Conservation (phyloP, 352 stramenopile species). For the Globisporangium lucens region DNA sequence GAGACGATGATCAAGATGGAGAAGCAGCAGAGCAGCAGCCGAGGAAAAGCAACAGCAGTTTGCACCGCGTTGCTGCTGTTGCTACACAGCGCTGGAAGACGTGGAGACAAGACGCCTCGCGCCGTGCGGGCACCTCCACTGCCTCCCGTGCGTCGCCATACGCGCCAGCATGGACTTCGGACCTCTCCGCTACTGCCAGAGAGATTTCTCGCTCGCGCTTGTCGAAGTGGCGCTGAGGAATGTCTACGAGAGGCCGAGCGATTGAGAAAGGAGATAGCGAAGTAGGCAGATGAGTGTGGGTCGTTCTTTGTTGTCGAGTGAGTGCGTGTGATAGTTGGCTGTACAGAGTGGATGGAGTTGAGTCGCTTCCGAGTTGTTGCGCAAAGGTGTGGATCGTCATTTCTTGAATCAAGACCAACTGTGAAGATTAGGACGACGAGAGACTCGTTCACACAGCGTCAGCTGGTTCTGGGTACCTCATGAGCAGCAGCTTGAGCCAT, state of each 20-base stretch:
- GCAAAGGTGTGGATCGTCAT: too few species aligned
- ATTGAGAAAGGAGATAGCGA: neutral
- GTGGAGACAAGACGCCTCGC: neutral
- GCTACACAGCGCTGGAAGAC: neutral
- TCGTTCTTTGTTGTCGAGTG: too few species aligned
- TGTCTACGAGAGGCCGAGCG: neutral
- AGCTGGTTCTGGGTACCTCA: too few species aligned
- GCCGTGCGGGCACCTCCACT: constrained; percentile 51
- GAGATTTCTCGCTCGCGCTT: neutral
- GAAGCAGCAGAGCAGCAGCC: neutral
- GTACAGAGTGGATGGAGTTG: too few species aligned
- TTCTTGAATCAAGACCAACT: too few species aligned
- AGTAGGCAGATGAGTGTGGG: too few species aligned
- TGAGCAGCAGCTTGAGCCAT: too few species aligned
- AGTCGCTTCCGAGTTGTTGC: too few species aligned
- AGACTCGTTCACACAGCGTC: too few species aligned
- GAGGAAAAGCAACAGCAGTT: neutral
- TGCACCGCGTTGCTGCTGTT: constrained; percentile 7
- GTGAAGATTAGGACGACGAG: too few species aligned
- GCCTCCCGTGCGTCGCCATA: constrained; percentile 28
- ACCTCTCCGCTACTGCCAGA: neutral
- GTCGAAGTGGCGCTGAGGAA: neutral
- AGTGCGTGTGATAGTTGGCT: too few species aligned
- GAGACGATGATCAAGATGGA: too few species aligned
- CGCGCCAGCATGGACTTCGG: constrained; percentile 17